phyloP scores from a whole-genome alignment of 2,329 filamentous ascomycete species.

The Sporothrix globosa region DNA sequence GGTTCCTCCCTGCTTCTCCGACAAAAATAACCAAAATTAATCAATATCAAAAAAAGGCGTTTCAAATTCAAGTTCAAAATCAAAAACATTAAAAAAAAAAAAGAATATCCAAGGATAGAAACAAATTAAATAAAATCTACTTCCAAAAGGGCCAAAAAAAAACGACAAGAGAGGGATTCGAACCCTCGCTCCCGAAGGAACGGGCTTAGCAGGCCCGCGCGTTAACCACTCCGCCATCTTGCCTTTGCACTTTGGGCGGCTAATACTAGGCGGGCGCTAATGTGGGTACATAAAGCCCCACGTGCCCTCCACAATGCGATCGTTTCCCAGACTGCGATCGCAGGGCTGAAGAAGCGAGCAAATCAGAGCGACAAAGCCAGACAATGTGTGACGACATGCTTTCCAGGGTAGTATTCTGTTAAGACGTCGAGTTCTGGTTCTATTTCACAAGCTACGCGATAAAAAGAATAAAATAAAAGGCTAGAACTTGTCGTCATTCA shows the following conservation, averaged over 20 bases:
- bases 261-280: not conserved
- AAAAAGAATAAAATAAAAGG: no score
- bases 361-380: not conserved
- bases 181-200: constrained; percentile 33
- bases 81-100: not conserved
- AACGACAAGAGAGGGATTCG: constrained; percentile 31
- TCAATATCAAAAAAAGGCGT: not conserved
- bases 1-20: no score
- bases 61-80: no score
- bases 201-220: constrained; percentile 34
- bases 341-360: constrained; percentile 22
- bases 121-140: not conserved
- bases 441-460: not conserved
- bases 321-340: not conserved
- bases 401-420: not conserved
- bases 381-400: constrained; percentile 3
- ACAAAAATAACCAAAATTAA: not conserved
- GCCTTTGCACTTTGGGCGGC: constrained; percentile 18
- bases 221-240: constrained; percentile 34
- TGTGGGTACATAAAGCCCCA: constrained; percentile 11
- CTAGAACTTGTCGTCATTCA: not conserved
- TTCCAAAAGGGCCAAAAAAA: constrained; percentile 1
- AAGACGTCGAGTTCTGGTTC: not conserved
- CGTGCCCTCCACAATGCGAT: not conserved
- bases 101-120: not conserved